These are phyloP conservation scores for Nicotiana paniculata DNA, from an alignment of 257 asterid species.

Conservation along the genomic window DNA sequence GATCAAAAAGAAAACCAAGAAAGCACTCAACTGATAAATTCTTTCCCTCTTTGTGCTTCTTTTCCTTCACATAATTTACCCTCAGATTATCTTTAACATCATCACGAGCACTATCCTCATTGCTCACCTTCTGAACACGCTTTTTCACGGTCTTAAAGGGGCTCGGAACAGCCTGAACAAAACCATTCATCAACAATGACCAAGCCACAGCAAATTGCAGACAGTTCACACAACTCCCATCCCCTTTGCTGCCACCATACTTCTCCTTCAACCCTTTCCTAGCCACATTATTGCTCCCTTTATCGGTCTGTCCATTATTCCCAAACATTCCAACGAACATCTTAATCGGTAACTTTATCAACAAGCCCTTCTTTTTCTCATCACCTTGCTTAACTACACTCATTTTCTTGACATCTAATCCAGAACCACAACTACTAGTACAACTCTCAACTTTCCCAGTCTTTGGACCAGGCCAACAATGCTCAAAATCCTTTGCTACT, in stretches of 20 bases:
- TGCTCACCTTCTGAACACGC: slow-evolving; percentile 34
- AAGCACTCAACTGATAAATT: slow-evolving; percentile 56
- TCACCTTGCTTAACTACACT: slow-evolving; percentile 24
- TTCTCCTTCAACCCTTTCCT: slow-evolving; percentile 58
- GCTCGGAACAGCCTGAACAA: slow-evolving; percentile 66
- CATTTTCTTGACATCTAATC: slow-evolving; percentile 36
- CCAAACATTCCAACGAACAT: slow-evolving; percentile 55
- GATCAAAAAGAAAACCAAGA: slow-evolving; percentile 67
- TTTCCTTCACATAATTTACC: slow-evolving; percentile 27
- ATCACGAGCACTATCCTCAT: slow-evolving; percentile 19
- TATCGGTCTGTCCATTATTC: slow-evolving; percentile 25
- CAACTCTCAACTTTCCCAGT: slow-evolving; percentile 20
- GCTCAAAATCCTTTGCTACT: slow-evolving; percentile 72
- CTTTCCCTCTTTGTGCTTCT: slow-evolving; percentile 47
- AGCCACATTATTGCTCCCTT: slow-evolving; percentile 21
- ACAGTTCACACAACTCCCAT: slow-evolving; percentile 43
- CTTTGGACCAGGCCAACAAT: slow-evolving; percentile 55
- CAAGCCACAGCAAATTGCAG: slow-evolving; percentile 61
- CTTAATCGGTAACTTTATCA: slow-evolving; percentile 40
- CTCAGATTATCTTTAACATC: slow-evolving; percentile 21
- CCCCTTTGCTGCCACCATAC: slow-evolving; percentile 41
- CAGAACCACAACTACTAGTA: slow-evolving; percentile 20
- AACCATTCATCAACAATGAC: slow-evolving; percentile 53
- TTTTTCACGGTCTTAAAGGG: slow-evolving; percentile 56
- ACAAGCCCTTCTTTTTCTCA: slow-evolving; percentile 40